These are phyloP conservation scores for Tinospora cordifolia DNA, from an alignment of 164 flowering plant species.

Conservation along the genomic window DNA sequence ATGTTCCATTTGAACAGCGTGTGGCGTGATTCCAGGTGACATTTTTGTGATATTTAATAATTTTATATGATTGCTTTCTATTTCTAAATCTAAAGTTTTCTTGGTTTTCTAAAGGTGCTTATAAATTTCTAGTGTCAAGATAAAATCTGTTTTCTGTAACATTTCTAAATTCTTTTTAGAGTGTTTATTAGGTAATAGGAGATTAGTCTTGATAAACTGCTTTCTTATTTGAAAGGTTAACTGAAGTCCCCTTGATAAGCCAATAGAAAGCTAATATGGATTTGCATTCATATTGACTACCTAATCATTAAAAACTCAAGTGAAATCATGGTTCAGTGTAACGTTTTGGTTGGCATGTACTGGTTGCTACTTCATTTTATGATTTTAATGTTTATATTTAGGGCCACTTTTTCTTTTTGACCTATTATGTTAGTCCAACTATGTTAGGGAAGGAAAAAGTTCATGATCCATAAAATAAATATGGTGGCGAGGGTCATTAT, in stretches of 20 bases:
- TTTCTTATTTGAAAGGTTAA: neutral
- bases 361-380: no score
- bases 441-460: no score
- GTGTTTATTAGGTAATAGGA: neutral
- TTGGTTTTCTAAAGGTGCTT: neutral
- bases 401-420: no score
- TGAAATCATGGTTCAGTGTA: neutral
- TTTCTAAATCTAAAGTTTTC: neutral
- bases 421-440: no score
- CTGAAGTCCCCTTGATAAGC: neutral
- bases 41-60: neutral
- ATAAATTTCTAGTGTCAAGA: no score
- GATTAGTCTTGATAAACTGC: neutral
- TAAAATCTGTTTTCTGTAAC: neutral
- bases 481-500: no score
- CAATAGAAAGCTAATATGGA: neutral
- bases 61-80: neutral
- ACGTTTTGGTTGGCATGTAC: no score
- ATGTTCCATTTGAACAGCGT: conserved; percentile 74
- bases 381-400: no score
- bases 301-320: neutral
- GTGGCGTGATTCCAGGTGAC: conserved; percentile 78
- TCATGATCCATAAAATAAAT: no score
- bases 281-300: neutral
- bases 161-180: neutral